Conservation (phyloP, 495 filamentous ascomycete genomes). For the Trypethelium eluteriae region DNA sequence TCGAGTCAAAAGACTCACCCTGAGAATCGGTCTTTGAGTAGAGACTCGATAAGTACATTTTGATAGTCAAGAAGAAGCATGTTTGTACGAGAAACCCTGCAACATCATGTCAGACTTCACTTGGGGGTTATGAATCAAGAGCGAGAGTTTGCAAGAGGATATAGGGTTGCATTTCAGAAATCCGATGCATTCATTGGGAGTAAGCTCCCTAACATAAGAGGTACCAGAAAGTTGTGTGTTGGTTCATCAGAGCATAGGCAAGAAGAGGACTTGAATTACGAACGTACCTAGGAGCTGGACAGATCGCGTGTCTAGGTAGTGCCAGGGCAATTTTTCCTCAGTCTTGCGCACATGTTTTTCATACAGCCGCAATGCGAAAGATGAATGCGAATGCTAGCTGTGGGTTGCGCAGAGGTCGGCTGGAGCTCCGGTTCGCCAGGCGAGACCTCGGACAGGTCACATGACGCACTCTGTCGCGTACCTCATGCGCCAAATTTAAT, state of each 20-base stretch:
- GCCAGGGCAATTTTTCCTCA: neutral
- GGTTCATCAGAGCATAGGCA: slow-evolving; percentile 29
- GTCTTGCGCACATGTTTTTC: neutral
- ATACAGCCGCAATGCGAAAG: neutral
- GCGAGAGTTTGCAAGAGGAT: neutral
- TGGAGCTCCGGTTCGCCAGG: neutral
- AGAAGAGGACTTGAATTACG: neutral
- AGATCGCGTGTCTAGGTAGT: neutral
- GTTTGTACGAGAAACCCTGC: slow-evolving; percentile 27
- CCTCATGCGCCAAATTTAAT: slow-evolving; percentile 9
- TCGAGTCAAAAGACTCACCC: neutral
- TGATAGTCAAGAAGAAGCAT: slow-evolving; percentile 99
- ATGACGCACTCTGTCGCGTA: slow-evolving; percentile 7
- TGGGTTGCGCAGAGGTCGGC: neutral
- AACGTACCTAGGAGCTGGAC: neutral
- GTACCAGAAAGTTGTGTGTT: slow-evolving; percentile 37
- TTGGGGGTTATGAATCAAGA: neutral
- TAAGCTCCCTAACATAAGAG: slow-evolving; percentile 34
- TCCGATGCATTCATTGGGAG: slow-evolving; percentile 9
- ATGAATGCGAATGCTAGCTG: neutral
- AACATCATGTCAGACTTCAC: neutral
- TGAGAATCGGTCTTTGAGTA: slow-evolving; percentile 89
- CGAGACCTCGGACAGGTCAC: neutral
- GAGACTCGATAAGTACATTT: slow-evolving; percentile 91
- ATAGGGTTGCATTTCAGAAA: slow-evolving; percentile 7